Base-by-base conservation (phyloP, 2,329 filamentous ascomycete genomes). In the Fusarium nanum region DNA sequence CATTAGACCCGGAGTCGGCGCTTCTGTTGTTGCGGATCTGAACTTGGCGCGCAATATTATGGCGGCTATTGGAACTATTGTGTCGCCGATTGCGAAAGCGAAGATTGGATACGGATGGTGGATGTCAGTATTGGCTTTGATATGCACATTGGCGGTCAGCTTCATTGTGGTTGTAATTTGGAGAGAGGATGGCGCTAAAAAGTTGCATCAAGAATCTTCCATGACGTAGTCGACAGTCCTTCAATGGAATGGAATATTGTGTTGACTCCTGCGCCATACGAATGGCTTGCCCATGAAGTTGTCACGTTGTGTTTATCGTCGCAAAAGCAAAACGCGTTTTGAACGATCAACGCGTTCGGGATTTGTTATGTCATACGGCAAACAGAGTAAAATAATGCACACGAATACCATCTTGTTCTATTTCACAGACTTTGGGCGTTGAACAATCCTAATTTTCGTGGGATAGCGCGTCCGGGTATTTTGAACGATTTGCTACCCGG, bases 1-100 rank as follows among this genome's bases (percentile, higher is more conserved):
- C 12, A 41, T 57, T 11, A 41, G 28, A 32, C 54, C 46, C 0
- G 54, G 54, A n/a, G 25, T 23, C 1, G 46, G 54, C 10, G 54
- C 54, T 30, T 57, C 54, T 23, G 32, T 57, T 16, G 46, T 57
- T 1, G 54, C 54, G 37, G 54, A 57, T 53, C 32, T 57, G n/a
- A 57, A 57, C 46, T 30, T 57, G 12, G 46, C 34, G 2, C 46
- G 54, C 3, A 57, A 57, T 7, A 3, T 57, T 2, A 30, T 57
- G 10, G 54, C 54, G 9, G 46, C 54, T 1, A 23, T 57, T 20
- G 46, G 54, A 2, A 57, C 54, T 3, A 25, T 57, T 9, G 54
- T 57, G 1, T 57, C 46, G 4, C 46, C 54, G 2, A 57, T 57
- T 1, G 46, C 54, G 3, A 57, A 23, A 4, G 25, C 54, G n/a